Percentiles rank a stretch among this genome's conserved stretches.
Conservation (phyloP, 345 rosid genomes). For the Brassica cretica region DNA sequence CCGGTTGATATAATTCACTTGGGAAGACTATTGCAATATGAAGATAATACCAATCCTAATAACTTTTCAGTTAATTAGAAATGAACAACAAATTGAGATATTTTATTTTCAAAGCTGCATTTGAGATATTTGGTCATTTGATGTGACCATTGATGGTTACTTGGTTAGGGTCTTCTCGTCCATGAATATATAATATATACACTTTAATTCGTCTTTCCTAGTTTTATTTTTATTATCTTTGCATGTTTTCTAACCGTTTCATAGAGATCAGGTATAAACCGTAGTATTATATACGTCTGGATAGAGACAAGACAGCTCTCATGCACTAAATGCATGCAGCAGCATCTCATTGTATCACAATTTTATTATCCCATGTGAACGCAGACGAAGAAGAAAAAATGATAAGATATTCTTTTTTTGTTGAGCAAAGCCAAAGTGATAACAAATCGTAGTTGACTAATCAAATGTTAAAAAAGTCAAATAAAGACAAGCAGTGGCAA, state of each 20-base stretch:
- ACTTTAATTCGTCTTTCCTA: not conserved
- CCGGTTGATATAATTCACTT: not conserved
- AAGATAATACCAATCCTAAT: not conserved
- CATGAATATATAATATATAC: not conserved
- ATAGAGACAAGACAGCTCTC: not conserved
- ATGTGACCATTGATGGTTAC: not conserved
- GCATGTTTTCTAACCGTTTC: not conserved
- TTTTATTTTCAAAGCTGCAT: not conserved
- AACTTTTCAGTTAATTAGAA: not conserved
- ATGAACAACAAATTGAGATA: not conserved
- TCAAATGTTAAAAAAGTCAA: conserved; percentile 25
- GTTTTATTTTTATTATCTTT: not conserved
- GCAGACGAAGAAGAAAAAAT: not conserved
- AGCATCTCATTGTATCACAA: not conserved
- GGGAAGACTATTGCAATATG: not conserved
- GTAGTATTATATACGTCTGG: not conserved
- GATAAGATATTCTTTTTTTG: not conserved
- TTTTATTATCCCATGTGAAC: conserved; percentile 16
- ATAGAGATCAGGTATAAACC: not conserved
- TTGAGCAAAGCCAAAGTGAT: conserved; percentile 17
- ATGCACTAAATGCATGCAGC: conserved; percentile 1
- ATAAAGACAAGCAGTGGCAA: conserved; percentile 38
- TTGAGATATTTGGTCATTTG: not conserved
- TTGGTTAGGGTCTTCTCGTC: not conserved
- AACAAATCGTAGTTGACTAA: conserved; percentile 22